phyloP scores from a whole-genome alignment of 2,329 filamentous ascomycete genomes.

The Talaromyces sp. region DNA sequence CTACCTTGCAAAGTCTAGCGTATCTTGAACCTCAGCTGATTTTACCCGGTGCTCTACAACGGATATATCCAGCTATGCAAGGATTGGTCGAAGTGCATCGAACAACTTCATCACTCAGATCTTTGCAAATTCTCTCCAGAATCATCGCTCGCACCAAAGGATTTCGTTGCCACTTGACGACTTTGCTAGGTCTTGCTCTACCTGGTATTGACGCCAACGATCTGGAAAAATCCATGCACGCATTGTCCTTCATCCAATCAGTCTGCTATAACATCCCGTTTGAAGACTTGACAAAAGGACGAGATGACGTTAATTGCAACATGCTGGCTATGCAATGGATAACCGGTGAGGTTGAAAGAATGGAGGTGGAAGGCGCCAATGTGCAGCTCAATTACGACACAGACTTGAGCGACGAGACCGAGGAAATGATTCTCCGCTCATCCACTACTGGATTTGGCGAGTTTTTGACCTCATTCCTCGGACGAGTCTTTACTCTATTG shows the following conservation, averaged over 20 bases:
- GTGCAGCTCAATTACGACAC: conserved; percentile 80
- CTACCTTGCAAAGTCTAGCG: conserved; percentile 81
- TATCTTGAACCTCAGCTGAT: conserved; percentile 90
- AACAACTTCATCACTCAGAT: conserved; percentile 87
- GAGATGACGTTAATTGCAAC: conserved; percentile 66
- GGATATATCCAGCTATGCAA: conserved; percentile 95
- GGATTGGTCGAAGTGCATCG: conserved; percentile 95
- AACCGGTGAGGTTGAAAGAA: conserved; percentile 85
- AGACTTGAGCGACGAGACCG: conserved; percentile 79
- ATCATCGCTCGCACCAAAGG: conserved; percentile 90
- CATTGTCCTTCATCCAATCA: conserved; percentile 89
- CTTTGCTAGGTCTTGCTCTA: conserved; percentile 83
- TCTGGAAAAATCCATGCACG: conserved; percentile 91
- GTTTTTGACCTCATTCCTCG: conserved; percentile 84
- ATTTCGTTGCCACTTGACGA: conserved; percentile 94
- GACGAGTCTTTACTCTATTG: conserved; percentile 89
- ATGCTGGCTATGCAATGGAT: conserved; percentile 88
- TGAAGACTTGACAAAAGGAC: conserved; percentile 70
- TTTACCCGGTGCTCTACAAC: conserved; percentile 85
- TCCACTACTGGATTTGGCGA: conserved; percentile 93
- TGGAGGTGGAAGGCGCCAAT: conserved; percentile 82
- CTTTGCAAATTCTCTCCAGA: conserved; percentile 86
- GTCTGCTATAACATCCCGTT: conserved; percentile 96
- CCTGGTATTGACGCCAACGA: conserved; percentile 98
- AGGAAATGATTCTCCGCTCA: conserved; percentile 82